Base-by-base conservation (phyloP, 164 flowering plant species). In the Pachysandra terminalis region DNA sequence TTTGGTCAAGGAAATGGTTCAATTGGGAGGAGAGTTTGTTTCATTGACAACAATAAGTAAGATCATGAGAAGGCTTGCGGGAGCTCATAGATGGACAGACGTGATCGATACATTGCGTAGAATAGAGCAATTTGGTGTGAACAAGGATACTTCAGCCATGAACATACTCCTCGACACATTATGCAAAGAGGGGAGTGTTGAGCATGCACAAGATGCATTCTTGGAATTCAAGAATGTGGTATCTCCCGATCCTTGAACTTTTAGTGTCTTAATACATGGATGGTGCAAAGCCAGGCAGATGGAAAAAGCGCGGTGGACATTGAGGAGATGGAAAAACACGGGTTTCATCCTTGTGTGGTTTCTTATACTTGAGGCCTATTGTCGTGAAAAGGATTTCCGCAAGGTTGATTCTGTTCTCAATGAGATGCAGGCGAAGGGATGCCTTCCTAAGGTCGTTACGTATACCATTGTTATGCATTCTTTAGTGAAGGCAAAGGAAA, bases 291-390 rank as follows among this genome's bases (percentile, higher is more conserved):
- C 71, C 24, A 77, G 82, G 78, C 75, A 77, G 48, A 28, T 81
- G 10, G 82, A 76, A 2, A 68, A 78, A 13, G 90, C 90, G 0
- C 59, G 63, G 56, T 71, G 41, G 64, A 67, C 4, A 71, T 85
- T 75, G 77, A 77, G 25, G 81, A 81, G 65, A 83, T 83, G 87
- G 66, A 72, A 32, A 64, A 66, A 23, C 22, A 68, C 48, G 89
- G 89, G 27, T 69, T 80, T 70, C 5, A 5, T 4, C 87, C 91
- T 21, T 77, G 80, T 78, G 82, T 63, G 6, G 25, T 79, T 48
- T 75, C 93, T 9, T 88, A 84, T 63, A 88, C 86, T 86, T 19
- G 83, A 86, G 64, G 66, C 82, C 0, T 75, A 84, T 69, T 79
- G 89, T 58, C 64, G 58, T 5, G 85, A 81, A 15, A 82, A 77